Percentiles rank a stretch among this genome's conserved stretches.
These are phyloP conservation scores for Apiotrichum montevideense DNA, from an alignment of 1,284 basidiomycete species.

Conservation along the genomic window DNA sequence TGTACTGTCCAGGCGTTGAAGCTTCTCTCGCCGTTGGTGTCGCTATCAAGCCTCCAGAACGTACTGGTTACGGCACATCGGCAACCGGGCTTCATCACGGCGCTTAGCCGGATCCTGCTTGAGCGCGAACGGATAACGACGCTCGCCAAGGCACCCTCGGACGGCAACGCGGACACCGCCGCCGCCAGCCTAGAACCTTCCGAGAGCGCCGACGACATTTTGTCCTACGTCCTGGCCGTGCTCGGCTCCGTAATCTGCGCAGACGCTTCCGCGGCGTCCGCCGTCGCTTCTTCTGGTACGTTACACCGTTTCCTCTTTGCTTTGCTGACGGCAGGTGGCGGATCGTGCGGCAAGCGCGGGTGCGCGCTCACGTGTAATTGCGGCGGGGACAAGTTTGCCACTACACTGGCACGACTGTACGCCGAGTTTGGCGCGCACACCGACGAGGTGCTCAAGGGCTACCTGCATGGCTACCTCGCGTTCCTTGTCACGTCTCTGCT, in stretches of 20 bases:
- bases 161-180: not conserved
- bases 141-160: not conserved
- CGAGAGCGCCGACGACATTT: slow-evolving; percentile 1
- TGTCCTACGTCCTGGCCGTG: slow-evolving; percentile 1
- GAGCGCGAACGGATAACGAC: not conserved
- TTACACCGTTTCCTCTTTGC: no score
- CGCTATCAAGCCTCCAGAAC: not conserved
- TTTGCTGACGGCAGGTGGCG: not conserved
- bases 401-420: slow-evolving; percentile 6
- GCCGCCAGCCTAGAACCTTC: no score
- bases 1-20: slow-evolving; percentile 6
- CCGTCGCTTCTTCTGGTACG: not conserved
- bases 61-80: not conserved
- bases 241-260: not conserved
- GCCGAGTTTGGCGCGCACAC: not conserved
- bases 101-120: not conserved
- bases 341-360: slow-evolving; percentile 8
- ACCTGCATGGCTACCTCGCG: slow-evolving; percentile 11
- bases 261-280: not conserved
- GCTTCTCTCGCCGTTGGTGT: slow-evolving; percentile 4
- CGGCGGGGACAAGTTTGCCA: not conserved
- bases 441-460: not conserved
- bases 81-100: not conserved
- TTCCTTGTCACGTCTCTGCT: slow-evolving; percentile 10
- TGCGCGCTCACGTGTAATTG: slow-evolving; percentile 10